Conservation (phyloP, 345 rosid genomes). For the Syzygium grande region DNA sequence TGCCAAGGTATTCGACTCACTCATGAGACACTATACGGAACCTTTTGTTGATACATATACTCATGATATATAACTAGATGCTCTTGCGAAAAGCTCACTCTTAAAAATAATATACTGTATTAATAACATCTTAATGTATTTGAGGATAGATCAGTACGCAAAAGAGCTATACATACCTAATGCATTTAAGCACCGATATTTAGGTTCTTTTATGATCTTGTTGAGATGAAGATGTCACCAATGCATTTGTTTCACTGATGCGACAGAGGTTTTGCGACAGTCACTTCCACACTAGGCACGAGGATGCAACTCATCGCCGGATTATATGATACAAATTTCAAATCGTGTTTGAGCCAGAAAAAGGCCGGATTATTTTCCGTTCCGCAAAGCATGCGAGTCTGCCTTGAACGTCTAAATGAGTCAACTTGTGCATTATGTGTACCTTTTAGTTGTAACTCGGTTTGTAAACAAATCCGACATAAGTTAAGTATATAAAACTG, state of each 20-base stretch:
- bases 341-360: background rate
- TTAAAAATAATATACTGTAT: background rate
- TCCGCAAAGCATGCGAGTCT: background rate
- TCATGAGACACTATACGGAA: background rate
- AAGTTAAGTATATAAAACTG: background rate
- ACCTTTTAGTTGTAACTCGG: background rate
- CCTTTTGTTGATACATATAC: background rate
- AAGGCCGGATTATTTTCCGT: background rate
- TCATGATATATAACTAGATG: background rate
- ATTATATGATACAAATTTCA: background rate
- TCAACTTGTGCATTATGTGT: background rate
- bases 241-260: background rate
- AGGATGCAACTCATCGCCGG: background rate
- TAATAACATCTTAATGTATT: background rate
- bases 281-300: background rate
- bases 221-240: background rate
- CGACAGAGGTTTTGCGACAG: background rate
- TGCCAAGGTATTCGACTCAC: background rate
- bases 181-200: background rate
- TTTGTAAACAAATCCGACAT: background rate
- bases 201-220: background rate
- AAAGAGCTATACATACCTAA: background rate
- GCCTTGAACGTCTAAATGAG: background rate
- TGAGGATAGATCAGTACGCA: background rate
- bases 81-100: background rate